Evolutionary conservation across 2,329 filamentous ascomycete species (phyloP), one percentile per base, ranked within the genome.

Genomic region (Alternaria solani): DNA sequence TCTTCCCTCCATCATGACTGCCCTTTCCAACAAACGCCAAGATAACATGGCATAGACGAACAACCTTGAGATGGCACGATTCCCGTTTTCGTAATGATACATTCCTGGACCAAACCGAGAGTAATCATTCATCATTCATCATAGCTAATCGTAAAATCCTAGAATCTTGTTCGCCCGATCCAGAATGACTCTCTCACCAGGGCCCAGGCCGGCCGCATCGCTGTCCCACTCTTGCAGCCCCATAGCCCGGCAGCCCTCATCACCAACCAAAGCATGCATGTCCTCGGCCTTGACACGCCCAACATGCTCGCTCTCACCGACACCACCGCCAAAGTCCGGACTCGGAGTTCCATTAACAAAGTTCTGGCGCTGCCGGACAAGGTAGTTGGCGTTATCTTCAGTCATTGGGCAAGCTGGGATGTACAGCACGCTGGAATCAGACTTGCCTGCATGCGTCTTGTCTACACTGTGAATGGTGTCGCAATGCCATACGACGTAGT

Each of bases 381-480:
- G 81, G 73, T 94, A 95, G 23, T 85, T 79, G 0, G 90, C 88
- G 69, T 95, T 97, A 39, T 83, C 80, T 54, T 89, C 86, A 0
- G 93, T 96, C 30, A 93, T 84, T 0, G 94, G 93, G 55, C 91
- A 95, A 0, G 92, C 89, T 0, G 94, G 93, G 56, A 97, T 96
- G 72, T 97, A 97, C 61, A 97, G 73, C 0, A 97, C 94, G 68
- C 89, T 93, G 0, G 91, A 93, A 76, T 97, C 94, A 0, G 81
- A 78, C 2, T 80, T 83, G 1, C 94, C 94, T 1, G 78, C 78
- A 74, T 97, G 94, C 1, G 89, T 83, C 66, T 87, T 89, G 79
- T 97, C 94, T 0, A 97, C 94, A 0, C 92, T 87, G 75, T 97
- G 94, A 49, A 96, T 90, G 12, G 83, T 81, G 61, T 94, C 91